A percentile compares a stretch with the other conserved stretches of the same genome.
phyloP scores from a whole-genome alignment of 805 yeast species.

The Schizosaccharomyces lindneri region DNA sequence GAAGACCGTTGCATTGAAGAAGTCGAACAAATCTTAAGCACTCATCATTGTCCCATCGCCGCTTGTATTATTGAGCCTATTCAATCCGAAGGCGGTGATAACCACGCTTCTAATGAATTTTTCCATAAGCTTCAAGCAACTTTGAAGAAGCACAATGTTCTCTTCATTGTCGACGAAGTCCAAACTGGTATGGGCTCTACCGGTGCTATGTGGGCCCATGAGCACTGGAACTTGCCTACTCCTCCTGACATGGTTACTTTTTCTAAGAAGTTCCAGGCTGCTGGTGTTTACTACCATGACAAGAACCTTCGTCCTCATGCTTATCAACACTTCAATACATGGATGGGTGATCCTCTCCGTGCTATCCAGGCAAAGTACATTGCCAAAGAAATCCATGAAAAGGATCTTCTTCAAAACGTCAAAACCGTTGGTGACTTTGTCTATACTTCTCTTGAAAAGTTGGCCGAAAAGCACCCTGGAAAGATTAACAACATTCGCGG shows the following conservation, averaged over 20 bases:
- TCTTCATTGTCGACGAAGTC: conserved; percentile 62
- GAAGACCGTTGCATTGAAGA: conserved; percentile 58
- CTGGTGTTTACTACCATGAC: conserved; percentile 63
- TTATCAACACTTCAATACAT: conserved; percentile 80
- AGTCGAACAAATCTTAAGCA: conserved; percentile 44
- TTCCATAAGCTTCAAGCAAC: conserved; percentile 66
- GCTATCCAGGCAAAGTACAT: conserved; percentile 53
- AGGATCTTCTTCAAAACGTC: conserved; percentile 33
- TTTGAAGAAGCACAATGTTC: conserved; percentile 42
- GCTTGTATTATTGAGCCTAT: conserved; percentile 78
- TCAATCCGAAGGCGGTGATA: conserved; percentile 81
- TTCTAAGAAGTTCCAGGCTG: conserved; percentile 72
- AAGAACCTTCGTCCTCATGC: conserved; percentile 53
- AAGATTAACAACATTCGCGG: conserved; percentile 37
- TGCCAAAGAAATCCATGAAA: conserved; percentile 33
- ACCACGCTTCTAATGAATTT: conserved; percentile 53
- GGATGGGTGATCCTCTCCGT: conserved; percentile 83
- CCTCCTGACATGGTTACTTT: conserved; percentile 70
- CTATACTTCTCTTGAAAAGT: conserved; percentile 26
- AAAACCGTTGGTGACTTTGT: conserved; percentile 43
- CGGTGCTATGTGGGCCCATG: conserved; percentile 72
- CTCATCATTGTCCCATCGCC: conserved; percentile 59
- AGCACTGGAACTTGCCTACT: conserved; percentile 49
- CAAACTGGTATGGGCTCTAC: conserved; percentile 83
- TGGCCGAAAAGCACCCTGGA: conserved; percentile 31